A percentile compares a stretch with the other conserved stretches of the same genome.
These are phyloP conservation scores for Aspergillus pseudonomiae DNA, from an alignment of 2,329 filamentous ascomycete genomes.

Conservation along the genomic window DNA sequence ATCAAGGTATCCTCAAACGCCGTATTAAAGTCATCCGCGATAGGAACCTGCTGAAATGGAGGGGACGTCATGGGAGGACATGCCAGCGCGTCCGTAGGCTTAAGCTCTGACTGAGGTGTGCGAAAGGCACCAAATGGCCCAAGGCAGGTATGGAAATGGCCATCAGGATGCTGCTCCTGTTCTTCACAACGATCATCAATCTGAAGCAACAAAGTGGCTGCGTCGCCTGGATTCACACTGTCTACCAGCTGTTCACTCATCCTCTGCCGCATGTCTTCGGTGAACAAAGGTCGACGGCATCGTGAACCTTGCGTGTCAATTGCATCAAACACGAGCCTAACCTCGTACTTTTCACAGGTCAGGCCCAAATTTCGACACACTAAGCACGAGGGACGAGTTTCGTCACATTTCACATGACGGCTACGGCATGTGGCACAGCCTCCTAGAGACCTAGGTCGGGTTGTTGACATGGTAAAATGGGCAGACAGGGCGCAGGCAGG, in stretches of 20 bases:
- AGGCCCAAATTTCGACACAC: constrained; percentile 42
- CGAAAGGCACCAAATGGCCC: neutral
- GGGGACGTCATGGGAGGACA: neutral
- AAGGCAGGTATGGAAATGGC: neutral
- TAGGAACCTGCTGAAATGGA: neutral
- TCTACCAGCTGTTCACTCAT: constrained; percentile 43
- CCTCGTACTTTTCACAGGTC: constrained; percentile 46
- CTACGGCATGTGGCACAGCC: constrained; percentile 36
- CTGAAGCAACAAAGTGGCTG: neutral
- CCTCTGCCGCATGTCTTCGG: constrained; percentile 36
- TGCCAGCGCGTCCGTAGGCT: neutral
- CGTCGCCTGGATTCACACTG: constrained; percentile 25
- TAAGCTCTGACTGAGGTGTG: neutral
- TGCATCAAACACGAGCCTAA: constrained; percentile 41
- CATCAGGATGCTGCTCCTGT: neutral
- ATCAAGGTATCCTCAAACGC: neutral
- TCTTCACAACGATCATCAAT: neutral
- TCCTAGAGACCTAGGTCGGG: constrained; percentile 8
- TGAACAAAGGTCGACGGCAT: constrained; percentile 50
- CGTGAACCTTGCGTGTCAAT: constrained; percentile 26
- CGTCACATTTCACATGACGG: constrained; percentile 52
- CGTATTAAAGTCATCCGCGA: neutral
- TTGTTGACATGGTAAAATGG: neutral
- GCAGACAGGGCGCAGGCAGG: neutral
- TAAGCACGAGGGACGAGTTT: constrained; percentile 44